Evolutionary conservation across 257 asterid genomes (phyloP).

Genomic region (Ajuga chamaepitys): DNA sequence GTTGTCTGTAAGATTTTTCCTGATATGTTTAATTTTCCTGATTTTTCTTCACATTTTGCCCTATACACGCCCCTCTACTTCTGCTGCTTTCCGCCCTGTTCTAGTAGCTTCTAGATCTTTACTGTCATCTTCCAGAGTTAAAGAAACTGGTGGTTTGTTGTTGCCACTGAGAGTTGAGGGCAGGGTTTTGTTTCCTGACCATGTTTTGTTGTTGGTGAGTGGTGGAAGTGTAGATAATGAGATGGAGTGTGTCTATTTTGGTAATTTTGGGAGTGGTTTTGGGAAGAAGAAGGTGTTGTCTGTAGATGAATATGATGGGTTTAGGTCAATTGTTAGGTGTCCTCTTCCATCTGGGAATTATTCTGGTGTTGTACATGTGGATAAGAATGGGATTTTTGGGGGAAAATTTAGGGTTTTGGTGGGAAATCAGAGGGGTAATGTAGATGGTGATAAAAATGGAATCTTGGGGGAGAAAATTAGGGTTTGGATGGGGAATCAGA

Average conservation of each 20-base stretch:
- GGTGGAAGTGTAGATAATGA: constrained; percentile 20
- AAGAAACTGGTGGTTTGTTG: constrained; percentile 18
- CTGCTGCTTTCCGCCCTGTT: constrained; percentile 60
- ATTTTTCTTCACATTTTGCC: constrained; percentile 42
- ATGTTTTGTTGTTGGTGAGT: constrained; percentile 50
- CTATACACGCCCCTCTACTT: constrained; percentile 21
- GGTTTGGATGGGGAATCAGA: constrained; percentile 30
- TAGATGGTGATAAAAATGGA: constrained; percentile 24
- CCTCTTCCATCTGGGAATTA: constrained; percentile 48
- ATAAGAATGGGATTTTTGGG: constrained; percentile 17
- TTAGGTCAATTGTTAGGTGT: constrained; percentile 61
- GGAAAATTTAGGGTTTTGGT: constrained; percentile 18
- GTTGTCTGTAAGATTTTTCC: constrained; percentile 49
- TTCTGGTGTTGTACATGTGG: constrained; percentile 38
- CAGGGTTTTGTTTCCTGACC: constrained; percentile 76
- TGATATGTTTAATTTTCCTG: constrained; percentile 38
- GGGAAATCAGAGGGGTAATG: constrained; percentile 41
- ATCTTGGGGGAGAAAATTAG: constrained; percentile 20
- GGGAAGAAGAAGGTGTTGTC: constrained; percentile 39
- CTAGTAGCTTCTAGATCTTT: constrained; percentile 46
- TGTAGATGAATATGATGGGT: constrained; percentile 60
- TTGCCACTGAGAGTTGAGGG: constrained; percentile 43
- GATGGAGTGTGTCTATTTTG: constrained; percentile 55
- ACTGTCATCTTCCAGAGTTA: constrained; percentile 44
- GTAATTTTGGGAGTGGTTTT: constrained; percentile 14